Evolutionary conservation across 169 alveolate genomes (phyloP).

Genomic region (Plasmodium falciparum): DNA sequence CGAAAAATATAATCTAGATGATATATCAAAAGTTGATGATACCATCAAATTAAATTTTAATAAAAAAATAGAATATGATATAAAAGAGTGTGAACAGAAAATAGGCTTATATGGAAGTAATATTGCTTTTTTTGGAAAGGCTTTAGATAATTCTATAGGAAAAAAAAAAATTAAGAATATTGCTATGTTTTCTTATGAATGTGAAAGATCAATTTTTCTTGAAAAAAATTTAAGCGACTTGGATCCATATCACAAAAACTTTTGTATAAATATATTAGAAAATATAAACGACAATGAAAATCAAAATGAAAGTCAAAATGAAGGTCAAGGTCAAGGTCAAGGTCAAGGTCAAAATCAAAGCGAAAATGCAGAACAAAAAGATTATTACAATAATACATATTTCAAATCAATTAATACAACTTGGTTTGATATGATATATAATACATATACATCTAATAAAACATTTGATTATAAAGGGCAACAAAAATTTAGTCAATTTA

Average conservation of each 20-base stretch:
- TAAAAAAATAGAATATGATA: conserved; percentile 8
- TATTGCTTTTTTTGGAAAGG: conserved; percentile 22
- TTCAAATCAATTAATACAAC: conserved; percentile 6
- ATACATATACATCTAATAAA: conserved; percentile 45
- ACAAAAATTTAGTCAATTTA: conserved; percentile 32
- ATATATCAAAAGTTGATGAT: conserved; percentile 34
- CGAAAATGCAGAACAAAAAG: no score
- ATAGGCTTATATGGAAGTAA: conserved; percentile 63
- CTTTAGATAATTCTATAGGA: conserved; percentile 58
- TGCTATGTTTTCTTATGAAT: conserved; percentile 71
- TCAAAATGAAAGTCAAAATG: no score
- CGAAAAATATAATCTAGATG: conserved; percentile 19
- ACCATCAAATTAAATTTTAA: conserved; percentile 22
- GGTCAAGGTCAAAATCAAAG: no score
- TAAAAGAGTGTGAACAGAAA: conserved; percentile 42
- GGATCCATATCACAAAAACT: conserved; percentile 42
- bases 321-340: no score
- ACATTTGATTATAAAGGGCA: conserved; percentile 19
- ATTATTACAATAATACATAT: no score
- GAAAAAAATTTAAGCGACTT: conserved; percentile 49
- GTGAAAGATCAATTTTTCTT: conserved; percentile 59
- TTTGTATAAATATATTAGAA: conserved; percentile 35
- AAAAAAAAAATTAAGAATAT: conserved; percentile 34
- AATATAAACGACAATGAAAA: not conserved
- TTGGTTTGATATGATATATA: conserved; percentile 66